A percentile compares a stretch with the other conserved stretches of the same genome.
phyloP scores from a whole-genome alignment of 2,329 filamentous ascomycete genomes.

The Cryphonectria carpinicola region DNA sequence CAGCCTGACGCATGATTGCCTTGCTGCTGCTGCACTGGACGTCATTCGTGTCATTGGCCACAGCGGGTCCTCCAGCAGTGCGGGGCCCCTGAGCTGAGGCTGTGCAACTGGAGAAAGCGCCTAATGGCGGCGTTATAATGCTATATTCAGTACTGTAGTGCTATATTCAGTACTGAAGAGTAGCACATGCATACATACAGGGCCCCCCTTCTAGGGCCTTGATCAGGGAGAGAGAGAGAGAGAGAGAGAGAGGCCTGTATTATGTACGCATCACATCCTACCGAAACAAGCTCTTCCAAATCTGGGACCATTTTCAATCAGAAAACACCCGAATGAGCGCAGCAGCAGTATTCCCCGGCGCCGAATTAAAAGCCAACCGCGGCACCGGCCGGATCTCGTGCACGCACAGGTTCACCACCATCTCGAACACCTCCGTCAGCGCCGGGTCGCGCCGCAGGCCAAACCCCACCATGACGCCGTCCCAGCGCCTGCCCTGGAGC shows the following conservation, averaged over 20 bases:
- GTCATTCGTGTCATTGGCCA: slow-evolving; percentile 7
- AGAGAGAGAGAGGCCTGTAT: too few species aligned
- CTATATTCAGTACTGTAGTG: too few species aligned
- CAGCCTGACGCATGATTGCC: neutral
- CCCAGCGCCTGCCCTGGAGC: neutral
- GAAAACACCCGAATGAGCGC: too few species aligned
- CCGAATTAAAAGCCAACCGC: neutral
- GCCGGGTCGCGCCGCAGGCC: neutral
- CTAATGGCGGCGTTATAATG: neutral
- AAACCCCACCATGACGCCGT: neutral
- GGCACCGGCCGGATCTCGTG: neutral
- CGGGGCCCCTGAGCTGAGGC: slow-evolving; percentile 5
- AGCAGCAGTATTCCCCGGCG: too few species aligned
- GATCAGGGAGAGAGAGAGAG: too few species aligned
- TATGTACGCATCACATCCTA: too few species aligned
- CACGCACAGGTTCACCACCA: neutral
- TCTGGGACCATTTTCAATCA: too few species aligned
- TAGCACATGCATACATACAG: too few species aligned
- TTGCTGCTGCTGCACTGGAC: neutral
- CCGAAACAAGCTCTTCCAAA: too few species aligned
- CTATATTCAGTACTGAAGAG: too few species aligned
- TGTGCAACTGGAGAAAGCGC: neutral
- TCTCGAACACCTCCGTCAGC: neutral
- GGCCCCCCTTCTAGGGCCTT: too few species aligned
- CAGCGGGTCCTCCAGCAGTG: neutral